These are phyloP conservation scores for Suillus subluteus DNA, from an alignment of 768 basidiomycete genomes.

Conservation along the genomic window DNA sequence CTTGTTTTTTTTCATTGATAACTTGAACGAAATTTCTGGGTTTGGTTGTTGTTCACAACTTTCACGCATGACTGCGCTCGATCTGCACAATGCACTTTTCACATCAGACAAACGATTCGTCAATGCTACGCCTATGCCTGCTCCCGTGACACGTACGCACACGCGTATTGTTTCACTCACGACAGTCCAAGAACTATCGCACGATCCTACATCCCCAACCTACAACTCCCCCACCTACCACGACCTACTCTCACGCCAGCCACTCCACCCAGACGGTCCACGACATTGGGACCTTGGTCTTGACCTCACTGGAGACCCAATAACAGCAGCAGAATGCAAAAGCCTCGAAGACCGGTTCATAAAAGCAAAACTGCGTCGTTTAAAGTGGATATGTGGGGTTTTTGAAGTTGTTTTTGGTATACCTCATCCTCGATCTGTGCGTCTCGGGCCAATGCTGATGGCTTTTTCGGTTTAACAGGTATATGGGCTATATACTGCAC, in stretches of 20 bases:
- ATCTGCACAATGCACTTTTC: conserved; percentile 59
- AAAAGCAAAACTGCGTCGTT: conserved; percentile 38
- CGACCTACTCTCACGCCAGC: conserved; percentile 41
- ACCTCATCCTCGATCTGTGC: conserved; percentile 15
- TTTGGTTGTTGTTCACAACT: conserved; percentile 10
- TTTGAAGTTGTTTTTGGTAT: conserved; percentile 43
- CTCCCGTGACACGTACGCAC: neutral
- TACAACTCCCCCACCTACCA: conserved; percentile 35
- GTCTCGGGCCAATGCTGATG: neutral
- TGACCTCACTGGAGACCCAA: conserved; percentile 35
- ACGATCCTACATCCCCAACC: conserved; percentile 20
- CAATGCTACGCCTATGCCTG: neutral
- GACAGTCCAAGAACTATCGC: conserved; percentile 10
- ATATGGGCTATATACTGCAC: conserved; percentile 65
- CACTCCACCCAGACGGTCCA: conserved; percentile 46
- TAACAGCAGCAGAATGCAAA: conserved; percentile 35
- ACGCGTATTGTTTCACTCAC: conserved; percentile 17
- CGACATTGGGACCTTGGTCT: conserved; percentile 34
- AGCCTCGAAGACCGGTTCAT: conserved; percentile 29
- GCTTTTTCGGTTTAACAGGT: conserved; percentile 36
- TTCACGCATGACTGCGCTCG: conserved; percentile 53
- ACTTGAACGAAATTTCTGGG: neutral
- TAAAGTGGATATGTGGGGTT: conserved; percentile 30
- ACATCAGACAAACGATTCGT: conserved; percentile 29
- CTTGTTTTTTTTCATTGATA: conserved; percentile 8